phyloP scores from a whole-genome alignment of 2,329 filamentous ascomycete species.

The Fusarium sp. region DNA sequence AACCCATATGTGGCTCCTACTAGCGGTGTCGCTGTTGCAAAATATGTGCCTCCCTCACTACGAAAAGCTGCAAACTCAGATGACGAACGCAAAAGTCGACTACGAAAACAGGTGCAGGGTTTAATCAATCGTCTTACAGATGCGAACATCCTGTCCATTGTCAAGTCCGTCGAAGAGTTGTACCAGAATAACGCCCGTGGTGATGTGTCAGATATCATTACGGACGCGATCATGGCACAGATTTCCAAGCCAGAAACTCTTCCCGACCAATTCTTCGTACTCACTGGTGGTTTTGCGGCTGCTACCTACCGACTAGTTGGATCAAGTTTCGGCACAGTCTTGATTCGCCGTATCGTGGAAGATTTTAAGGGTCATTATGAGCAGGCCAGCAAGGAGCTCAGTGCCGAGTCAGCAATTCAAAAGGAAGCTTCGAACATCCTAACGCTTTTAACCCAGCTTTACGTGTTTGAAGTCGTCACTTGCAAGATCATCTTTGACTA shows the following conservation, averaged over 20 bases:
- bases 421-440: slow-evolving; percentile 75
- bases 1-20: slow-evolving; percentile 89
- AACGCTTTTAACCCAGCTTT: slow-evolving; percentile 85
- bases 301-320: slow-evolving; percentile 89
- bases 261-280: slow-evolving; percentile 88
- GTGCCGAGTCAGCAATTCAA: slow-evolving; percentile 54
- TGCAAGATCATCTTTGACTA: slow-evolving; percentile 91
- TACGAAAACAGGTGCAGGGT: slow-evolving; percentile 86
- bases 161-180: slow-evolving; percentile 83
- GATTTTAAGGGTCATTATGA: slow-evolving; percentile 77
- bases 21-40: slow-evolving; percentile 61
- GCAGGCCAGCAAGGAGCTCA: slow-evolving; percentile 53
- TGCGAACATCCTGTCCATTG: slow-evolving; percentile 85
- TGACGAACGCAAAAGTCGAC: slow-evolving; percentile 72
- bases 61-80: slow-evolving; percentile 72
- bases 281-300: slow-evolving; percentile 89
- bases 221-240: slow-evolving; percentile 81
- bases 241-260: slow-evolving; percentile 82
- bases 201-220: slow-evolving; percentile 83
- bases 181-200: slow-evolving; percentile 89
- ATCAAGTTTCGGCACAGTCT: slow-evolving; percentile 87
- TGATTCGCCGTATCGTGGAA: slow-evolving; percentile 82
- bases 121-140: slow-evolving; percentile 94
- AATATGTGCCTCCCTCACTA: slow-evolving; percentile 91
- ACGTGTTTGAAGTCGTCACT: slow-evolving; percentile 90